Base-by-base conservation (phyloP, 306 rosid genomes). In the Dicorynia guianensis region DNA sequence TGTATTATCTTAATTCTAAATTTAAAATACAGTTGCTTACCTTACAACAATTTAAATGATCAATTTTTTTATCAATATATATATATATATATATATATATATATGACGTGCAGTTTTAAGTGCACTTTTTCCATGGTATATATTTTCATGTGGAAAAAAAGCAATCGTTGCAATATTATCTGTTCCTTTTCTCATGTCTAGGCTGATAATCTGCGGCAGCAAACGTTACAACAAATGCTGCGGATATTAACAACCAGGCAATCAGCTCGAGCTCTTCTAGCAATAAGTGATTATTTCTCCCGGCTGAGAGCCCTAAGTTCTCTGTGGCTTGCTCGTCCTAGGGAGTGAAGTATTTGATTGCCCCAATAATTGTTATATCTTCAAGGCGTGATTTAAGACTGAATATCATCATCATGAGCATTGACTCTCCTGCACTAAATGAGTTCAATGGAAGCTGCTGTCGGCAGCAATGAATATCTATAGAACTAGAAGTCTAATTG, bases 321-420 rank as follows among this genome's bases (percentile, higher is more conserved):
- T 58, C 93, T 87, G 20, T 89, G 91, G 93, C 89, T 89, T 69
- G 93, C 88, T 38, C 77, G 89, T 76, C 91, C 93, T 8, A 76
- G 81, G 39, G 91, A 87, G 73, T 89, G 82, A 87, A 43, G 60
- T n/a, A 60, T 43, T 14, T 30, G n/a, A 7, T 35, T 19, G 18
- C 48, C 62, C 25, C 40, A 25, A 34, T 48, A 4, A 44, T 40
- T 67, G 68, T 42, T 69, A 58, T 64, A 58, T 36, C 50, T 10
- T 19, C 33, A 53, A 38, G 18, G 58, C 17, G 14, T 10, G 68
- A 30, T 36, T 19, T 63, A 61, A 4, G 15, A 5, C 34, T 18
- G 7, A 17, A 43, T 35, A 53, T 69, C 48, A 35, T 66, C 58
- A 13, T 6, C n/a, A 43, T 17, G 5, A 62, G 62, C 67, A 50